Evolutionary conservation across 2,329 filamentous ascomycete genomes (phyloP), one percentile per base, ranked within the genome.

Genomic region (Colletotrichum costaricense): DNA sequence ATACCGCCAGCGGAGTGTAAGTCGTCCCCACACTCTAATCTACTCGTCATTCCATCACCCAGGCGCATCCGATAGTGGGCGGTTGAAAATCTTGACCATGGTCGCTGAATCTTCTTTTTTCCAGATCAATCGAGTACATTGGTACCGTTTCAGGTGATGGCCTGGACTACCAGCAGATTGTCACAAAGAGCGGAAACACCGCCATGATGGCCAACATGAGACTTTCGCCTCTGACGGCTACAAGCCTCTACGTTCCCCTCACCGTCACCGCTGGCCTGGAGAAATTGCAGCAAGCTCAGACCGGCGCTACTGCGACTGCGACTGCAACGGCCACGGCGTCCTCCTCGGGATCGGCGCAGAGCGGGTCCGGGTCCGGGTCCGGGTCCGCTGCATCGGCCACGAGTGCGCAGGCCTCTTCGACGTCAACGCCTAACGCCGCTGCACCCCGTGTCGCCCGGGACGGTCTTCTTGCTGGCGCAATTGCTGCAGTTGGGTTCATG

Each of bases 191-290:
- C 16, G 65, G 69, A 19, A 22, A 26, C 7, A 69, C 38, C 3
- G 11, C 52, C 38, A 24, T 14, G 24, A 24, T 54, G 6, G 19
- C 30, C 6, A 22, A 58, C 28, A 54, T 8, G 22, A 16, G 55
- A 22, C 2, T 65, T 19, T 56, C 52, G 52, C 63, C 69, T 14
- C 57, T 76, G 7, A 74, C 75, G 4, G 76, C 73, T 70, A 63
- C 52, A 35, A 64, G 66, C 9, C 69, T 67, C 52, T 74, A 79
- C 52, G 38, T 76, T 14, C 78, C 82, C 68, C 79, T 85, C 28
- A 82, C 82, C 42, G 74, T 85, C 65, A 84, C 83, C 22, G 81
- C 81, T 19, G 84, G 84, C 4, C 67, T 79, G 42, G 80, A 84
- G 63, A 84, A 83, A 77, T 77, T 85, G 24, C 63, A 49, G 42